Percentiles rank a stretch among this genome's conserved stretches.
These are phyloP conservation scores for Coix lacrymajobi DNA, from an alignment of 176 grass and related monocot species.

Conservation along the genomic window DNA sequence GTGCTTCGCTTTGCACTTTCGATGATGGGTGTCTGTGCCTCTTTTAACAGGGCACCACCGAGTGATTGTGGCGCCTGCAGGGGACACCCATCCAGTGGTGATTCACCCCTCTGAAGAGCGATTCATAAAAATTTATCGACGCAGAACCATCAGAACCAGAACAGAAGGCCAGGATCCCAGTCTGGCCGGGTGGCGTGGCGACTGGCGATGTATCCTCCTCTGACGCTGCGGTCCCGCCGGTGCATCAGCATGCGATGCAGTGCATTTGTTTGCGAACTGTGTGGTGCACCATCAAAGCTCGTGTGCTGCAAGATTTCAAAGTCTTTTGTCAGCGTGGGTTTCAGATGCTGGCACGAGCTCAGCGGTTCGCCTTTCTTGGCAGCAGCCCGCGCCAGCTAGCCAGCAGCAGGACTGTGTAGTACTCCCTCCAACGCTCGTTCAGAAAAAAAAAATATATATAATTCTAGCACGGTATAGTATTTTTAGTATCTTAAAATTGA, in stretches of 20 bases:
- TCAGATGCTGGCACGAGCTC: background rate
- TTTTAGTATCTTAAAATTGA: too few relatives aligned
- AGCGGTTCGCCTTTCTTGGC: background rate
- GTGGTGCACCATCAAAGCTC: background rate
- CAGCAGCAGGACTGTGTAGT: too few relatives aligned
- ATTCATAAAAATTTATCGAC: too few relatives aligned
- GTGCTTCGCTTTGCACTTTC: background rate
- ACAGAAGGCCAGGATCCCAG: too few relatives aligned
- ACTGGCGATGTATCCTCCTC: background rate
- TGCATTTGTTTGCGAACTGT: background rate
- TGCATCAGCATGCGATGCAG: background rate
- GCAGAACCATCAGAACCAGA: too few relatives aligned
- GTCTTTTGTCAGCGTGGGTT: background rate
- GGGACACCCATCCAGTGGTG: constrained; percentile 1
- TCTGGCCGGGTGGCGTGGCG: too few relatives aligned
- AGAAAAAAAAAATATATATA: too few relatives aligned
- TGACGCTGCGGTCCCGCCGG: background rate
- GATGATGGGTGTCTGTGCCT: constrained; percentile 11
- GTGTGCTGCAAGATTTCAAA: background rate
- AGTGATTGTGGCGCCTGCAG: constrained; percentile 4
- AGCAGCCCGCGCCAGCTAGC: too few relatives aligned
- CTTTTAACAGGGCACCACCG: background rate
- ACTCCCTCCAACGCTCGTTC: too few relatives aligned
- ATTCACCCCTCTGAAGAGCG: background rate
- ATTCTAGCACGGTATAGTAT: too few relatives aligned